Evolutionary conservation across 208 protist species (phyloP), one percentile per base, ranked within the genome.

Genomic region (Wallacemonas sp.): DNA sequence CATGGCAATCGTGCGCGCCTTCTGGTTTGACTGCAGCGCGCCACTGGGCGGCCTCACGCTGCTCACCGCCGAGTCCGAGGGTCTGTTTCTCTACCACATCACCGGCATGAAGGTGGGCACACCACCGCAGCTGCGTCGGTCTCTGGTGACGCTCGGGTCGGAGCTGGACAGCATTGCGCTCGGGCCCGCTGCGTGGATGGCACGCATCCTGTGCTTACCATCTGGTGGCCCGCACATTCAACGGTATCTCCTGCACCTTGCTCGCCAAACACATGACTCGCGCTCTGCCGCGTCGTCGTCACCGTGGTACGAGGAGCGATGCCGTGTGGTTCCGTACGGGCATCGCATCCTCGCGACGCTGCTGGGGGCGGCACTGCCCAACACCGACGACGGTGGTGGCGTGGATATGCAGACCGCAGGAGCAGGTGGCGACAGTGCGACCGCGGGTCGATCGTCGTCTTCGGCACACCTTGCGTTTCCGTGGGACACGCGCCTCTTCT

Each of bases 271-370:
- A 17, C 49, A 19, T 38, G 36, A 30, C 58, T 14, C 12, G 19
- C 32, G 6, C 0, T 16, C 44, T 6, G 2, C 56, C 33, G 34
- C 56, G 32, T 47, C 44, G 33, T n/a, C 43, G 27, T 48, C 44
- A 34, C 16, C 61, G 52, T 3, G 5, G 5, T 24, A 21, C n/a
- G 52, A 58, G 32, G 2, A 4, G 52, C 23, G 26, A 4, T 16
- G 17, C 30, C 52, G 58, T 30, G 80, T 82, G 21, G 61, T 88
- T 29, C 58, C 87, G 12, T 90, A 89, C 52, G 78, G 72, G 0
- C 80, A 85, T 47, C 77, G 81, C 48, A 54, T 93, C 32, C 72
- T 93, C 21, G 64, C 76, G 24, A 71, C 78, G 12, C 47, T 87
- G 33, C 69, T 85, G 60, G 62, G 36, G 32, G 32, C 49, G 26